These are phyloP conservation scores for Pseudogymnoascus sp. DNA, from an alignment of 2,329 filamentous ascomycete genomes.

Conservation along the genomic window DNA sequence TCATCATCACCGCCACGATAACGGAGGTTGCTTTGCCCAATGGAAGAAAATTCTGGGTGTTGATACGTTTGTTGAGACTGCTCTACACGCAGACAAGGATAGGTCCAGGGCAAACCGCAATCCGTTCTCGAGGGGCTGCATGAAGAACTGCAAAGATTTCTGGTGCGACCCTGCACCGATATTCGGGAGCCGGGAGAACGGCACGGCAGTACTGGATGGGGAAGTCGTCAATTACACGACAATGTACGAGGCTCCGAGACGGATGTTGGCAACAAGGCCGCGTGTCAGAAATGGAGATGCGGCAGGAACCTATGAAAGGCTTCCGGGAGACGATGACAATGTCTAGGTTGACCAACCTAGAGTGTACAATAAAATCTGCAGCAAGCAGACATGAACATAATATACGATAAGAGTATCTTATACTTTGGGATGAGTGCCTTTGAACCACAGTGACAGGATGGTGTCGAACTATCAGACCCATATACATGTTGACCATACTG, in stretches of 20 bases:
- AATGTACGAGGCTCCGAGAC: conserved; percentile 76
- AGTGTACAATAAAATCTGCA: neutral
- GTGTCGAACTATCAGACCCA: too few relatives aligned
- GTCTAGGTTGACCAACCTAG: neutral
- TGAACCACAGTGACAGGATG: too few relatives aligned
- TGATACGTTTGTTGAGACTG: conserved; percentile 89
- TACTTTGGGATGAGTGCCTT: neutral
- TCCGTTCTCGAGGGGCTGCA: conserved; percentile 72
- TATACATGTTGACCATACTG: too few relatives aligned
- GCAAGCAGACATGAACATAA: neutral
- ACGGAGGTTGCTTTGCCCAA: conserved; percentile 61
- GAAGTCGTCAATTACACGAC: conserved; percentile 75
- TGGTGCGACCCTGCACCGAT: conserved; percentile 85
- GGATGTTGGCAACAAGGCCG: conserved; percentile 40
- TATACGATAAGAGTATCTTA: neutral
- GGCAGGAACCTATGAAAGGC: conserved; percentile 13
- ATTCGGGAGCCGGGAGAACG: conserved; percentile 66
- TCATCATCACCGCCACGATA: conserved; percentile 44
- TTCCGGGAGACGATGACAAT: conserved; percentile 13
- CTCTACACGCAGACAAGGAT: conserved; percentile 52
- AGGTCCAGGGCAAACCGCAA: conserved; percentile 50
- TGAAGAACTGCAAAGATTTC: conserved; percentile 93
- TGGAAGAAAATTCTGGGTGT: conserved; percentile 83
- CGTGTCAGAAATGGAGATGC: conserved; percentile 20
- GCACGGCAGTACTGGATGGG: conserved; percentile 68